Base-by-base conservation (phyloP, 1,284 basidiomycete species). In the Pulveroboletus sp. region DNA sequence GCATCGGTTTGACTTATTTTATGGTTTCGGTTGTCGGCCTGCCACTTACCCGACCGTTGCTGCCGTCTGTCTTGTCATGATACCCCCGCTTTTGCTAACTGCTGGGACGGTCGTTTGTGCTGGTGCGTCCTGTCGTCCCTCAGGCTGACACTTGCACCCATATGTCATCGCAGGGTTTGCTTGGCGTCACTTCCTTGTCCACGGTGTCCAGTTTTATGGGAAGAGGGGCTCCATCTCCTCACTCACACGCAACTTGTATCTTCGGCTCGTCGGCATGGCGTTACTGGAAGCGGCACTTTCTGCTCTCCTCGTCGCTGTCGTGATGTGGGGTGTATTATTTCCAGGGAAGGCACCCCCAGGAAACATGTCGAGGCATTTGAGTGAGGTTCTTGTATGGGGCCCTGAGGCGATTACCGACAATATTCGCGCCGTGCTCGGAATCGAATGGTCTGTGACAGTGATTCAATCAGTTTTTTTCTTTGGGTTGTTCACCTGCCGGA, bases 1-100 rank as follows among this genome's bases (percentile, higher is more conserved):
- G 57, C 81, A 82, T 70, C 81, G 89, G 48, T 91, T 88, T 70
- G 82, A 87, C 68, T 73, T 91, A 52, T 70, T 80, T 48, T 71
- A 82, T 65, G 76, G 82, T 57, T 79, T 82, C 59, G 89, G 88
- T 16, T 91, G 89, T 68, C 74, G 76, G 40, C 77, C 85, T 2
- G 76, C 85, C 0, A 77, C 79, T 16, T 82, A 83, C 65, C 75
- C 78, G 48, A 83, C 84, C 3, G 61, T 76, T 2, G 67, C 78
- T 11, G 75, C 80, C 0, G 67, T 86, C 56, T 67, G 82, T 51
- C 61, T 89, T 44, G 75, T 87, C 51, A 83, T 79, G 78, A 59
- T 83, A 26, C 83, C 84, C 8, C 83, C 82, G 6, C 65, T 85
- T 29, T 39, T 82, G 35, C 61, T 86, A 43, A 80, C 77, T 59